Conservation (phyloP, 2,329 filamentous ascomycete genomes). For the Drechmeria coniospora region DNA sequence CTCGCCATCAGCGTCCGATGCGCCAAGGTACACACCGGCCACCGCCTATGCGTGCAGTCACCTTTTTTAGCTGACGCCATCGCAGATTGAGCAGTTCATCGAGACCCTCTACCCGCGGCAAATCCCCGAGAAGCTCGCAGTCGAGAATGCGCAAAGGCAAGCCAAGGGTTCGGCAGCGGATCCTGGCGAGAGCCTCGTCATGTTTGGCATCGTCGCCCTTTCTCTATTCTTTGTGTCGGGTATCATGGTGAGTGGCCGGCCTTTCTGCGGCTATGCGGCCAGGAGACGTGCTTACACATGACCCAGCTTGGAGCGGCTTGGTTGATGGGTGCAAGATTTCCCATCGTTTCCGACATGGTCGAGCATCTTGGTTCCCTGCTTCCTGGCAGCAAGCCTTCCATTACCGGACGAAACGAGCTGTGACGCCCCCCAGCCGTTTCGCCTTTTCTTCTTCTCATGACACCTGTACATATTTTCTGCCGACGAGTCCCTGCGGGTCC, state of each 20-base stretch:
- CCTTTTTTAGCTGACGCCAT: background rate
- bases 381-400: constrained; percentile 9
- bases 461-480: constrained; percentile 2
- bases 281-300: background rate
- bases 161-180: constrained; percentile 30
- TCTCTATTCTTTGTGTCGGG: constrained; percentile 57
- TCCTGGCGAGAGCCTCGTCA: constrained; percentile 45
- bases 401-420: constrained; percentile 20
- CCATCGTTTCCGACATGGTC: constrained; percentile 22
- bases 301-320: constrained; percentile 60
- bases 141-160: constrained; percentile 21
- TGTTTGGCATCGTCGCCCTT: constrained; percentile 49
- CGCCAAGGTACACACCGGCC: constrained; percentile 47
- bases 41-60: background rate
- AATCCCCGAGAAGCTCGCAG: constrained; percentile 44
- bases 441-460: constrained; percentile 5
- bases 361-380: constrained; percentile 10
- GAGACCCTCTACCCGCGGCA: constrained; percentile 84
- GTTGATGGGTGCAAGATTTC: constrained; percentile 69
- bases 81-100: constrained; percentile 84
- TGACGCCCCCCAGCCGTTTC: constrained; percentile 8
- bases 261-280: background rate
- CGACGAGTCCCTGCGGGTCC: too few relatives aligned
- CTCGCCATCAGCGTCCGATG: constrained; percentile 82
- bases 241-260: constrained; percentile 50